These are phyloP conservation scores for Agaricus sinodeliciosus DNA, from an alignment of 768 basidiomycete species.

Conservation along the genomic window DNA sequence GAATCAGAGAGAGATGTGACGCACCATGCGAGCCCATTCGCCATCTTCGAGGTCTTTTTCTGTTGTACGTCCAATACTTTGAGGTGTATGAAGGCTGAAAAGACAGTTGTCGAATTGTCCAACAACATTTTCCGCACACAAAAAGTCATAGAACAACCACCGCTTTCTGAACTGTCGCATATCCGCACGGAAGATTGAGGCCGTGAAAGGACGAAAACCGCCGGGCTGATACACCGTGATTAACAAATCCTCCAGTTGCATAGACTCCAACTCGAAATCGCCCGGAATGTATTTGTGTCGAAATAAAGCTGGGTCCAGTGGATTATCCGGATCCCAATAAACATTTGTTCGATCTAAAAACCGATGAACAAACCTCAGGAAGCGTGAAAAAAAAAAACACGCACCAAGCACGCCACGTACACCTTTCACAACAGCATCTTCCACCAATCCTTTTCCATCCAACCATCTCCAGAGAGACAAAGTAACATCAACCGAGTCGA, in stretches of 20 bases:
- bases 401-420: conserved; percentile 89
- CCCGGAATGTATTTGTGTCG: conserved; percentile 68
- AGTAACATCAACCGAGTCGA: conserved; percentile 94
- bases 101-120: conserved; percentile 98
- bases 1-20: conserved; percentile 14
- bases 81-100: conserved; percentile 93
- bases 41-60: conserved; percentile 80
- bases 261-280: conserved; percentile 87
- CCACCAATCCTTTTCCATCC: conserved; percentile 89
- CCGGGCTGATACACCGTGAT: conserved; percentile 93
- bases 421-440: conserved; percentile 88
- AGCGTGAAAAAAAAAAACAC: conserved; percentile 16
- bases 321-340: conserved; percentile 77
- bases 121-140: conserved; percentile 91
- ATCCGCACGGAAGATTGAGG: conserved; percentile 91
- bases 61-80: conserved; percentile 88
- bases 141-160: conserved; percentile 93
- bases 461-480: conserved; percentile 89
- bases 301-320: conserved; percentile 74
- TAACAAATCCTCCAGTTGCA: conserved; percentile 89
- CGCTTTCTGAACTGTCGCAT: conserved; percentile 79
- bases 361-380: background rate
- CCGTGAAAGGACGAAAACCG: conserved; percentile 85
- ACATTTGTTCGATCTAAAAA: conserved; percentile 78
- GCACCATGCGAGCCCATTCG: conserved; percentile 85